These are phyloP conservation scores for Phlegmacium glaucopus DNA, from an alignment of 768 basidiomycete species.

Conservation along the genomic window DNA sequence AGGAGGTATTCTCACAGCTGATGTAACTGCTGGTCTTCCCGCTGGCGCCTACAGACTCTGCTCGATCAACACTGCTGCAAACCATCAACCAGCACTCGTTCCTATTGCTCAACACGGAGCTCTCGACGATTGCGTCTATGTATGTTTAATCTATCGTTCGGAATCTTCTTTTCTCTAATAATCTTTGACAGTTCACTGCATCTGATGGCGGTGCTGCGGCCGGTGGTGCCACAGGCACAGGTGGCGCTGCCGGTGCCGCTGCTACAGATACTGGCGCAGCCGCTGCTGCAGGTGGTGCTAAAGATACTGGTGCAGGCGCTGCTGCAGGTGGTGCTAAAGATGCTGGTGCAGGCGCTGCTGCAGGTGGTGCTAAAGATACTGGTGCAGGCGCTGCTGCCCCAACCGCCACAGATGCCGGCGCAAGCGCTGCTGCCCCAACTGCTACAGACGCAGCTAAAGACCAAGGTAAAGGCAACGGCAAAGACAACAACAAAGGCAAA, in stretches of 20 bases:
- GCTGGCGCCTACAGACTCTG: slow-evolving; percentile 57
- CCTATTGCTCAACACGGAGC: slow-evolving; percentile 60
- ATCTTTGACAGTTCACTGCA: slow-evolving; percentile 5
- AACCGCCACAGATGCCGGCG: neutral
- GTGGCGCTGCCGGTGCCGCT: slow-evolving; percentile 1
- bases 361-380: neutral
- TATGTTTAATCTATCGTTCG: slow-evolving; percentile 33
- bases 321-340: neutral
- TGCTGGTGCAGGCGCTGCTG: slow-evolving; percentile 1
- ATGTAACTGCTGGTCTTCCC: slow-evolving; percentile 53
- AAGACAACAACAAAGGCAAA: neutral
- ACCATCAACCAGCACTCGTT: slow-evolving; percentile 58
- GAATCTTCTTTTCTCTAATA: slow-evolving; percentile 1
- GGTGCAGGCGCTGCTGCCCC: slow-evolving; percentile 3
- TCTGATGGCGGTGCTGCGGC: slow-evolving; percentile 9
- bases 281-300: slow-evolving; percentile 1
- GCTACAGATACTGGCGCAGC: neutral
- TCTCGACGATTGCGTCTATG: slow-evolving; percentile 59
- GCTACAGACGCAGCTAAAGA: slow-evolving; percentile 1
- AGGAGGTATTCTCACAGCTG: slow-evolving; percentile 46
- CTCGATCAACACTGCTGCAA: slow-evolving; percentile 53
- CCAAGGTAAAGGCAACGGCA: neutral
- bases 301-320: neutral
- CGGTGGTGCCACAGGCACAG: neutral
- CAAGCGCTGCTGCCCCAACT: neutral